Evolutionary conservation across 2,329 filamentous ascomycete species (phyloP).

Genomic region (Thermothelomyces thermophilus): DNA sequence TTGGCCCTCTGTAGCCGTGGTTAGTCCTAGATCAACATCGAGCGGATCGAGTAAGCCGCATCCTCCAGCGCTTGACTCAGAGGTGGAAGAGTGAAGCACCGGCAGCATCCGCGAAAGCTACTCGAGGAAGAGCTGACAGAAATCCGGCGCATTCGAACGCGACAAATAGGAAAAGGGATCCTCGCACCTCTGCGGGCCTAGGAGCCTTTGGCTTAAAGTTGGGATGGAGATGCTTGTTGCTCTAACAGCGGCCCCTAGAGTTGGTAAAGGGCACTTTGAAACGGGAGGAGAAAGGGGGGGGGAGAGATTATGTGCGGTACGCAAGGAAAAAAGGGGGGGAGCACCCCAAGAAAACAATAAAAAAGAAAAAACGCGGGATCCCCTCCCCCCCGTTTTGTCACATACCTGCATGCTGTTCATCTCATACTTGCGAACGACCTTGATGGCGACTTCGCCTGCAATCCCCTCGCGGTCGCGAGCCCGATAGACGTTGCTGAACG

Average conservation of each 20-base stretch:
- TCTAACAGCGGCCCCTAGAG: slow-evolving; percentile 55
- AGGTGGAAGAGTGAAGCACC: slow-evolving; percentile 15
- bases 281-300: neutral
- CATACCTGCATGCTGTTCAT: slow-evolving; percentile 99
- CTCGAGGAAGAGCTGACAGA: slow-evolving; percentile 23
- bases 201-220: slow-evolving; percentile 84
- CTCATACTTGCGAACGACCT: slow-evolving; percentile 97
- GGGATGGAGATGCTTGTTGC: slow-evolving; percentile 87
- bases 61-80: slow-evolving; percentile 17
- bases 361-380: slow-evolving; percentile 14
- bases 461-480: slow-evolving; percentile 68
- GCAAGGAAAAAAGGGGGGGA: slow-evolving; percentile 25
- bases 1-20: slow-evolving; percentile 68
- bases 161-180: slow-evolving; percentile 36
- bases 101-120: no score
- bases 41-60: neutral
- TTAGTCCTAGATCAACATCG: slow-evolving; percentile 24
- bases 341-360: slow-evolving; percentile 28
- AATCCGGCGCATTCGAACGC: slow-evolving; percentile 25
- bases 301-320: slow-evolving; percentile 10
- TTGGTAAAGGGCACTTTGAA: slow-evolving; percentile 46
- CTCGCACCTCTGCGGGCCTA: slow-evolving; percentile 94
- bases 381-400: slow-evolving; percentile 27
- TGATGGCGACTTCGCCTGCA: slow-evolving; percentile 83
- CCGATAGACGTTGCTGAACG: slow-evolving; percentile 97